A percentile compares a stretch with the other conserved stretches of the same genome.
Evolutionary conservation across 306 rosid genomes (phyloP).

Genomic region (Hippophae tibetana): DNA sequence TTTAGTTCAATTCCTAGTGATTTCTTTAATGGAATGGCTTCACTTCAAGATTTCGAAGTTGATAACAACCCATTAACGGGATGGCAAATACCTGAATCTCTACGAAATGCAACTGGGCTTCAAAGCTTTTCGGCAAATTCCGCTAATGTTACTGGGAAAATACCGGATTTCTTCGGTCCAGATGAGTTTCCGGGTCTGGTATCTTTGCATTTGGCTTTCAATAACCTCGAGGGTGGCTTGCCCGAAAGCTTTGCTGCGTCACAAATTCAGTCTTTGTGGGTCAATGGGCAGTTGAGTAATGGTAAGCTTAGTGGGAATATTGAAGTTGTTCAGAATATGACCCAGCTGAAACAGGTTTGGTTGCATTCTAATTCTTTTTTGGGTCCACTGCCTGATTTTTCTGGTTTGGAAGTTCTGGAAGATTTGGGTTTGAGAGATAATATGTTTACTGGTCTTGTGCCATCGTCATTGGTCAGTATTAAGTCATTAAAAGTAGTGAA

Average conservation of each 20-base stretch:
- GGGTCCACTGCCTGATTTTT: constrained; percentile 65
- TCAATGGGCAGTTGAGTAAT: constrained; percentile 61
- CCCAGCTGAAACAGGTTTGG: constrained; percentile 63
- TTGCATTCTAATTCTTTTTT: constrained; percentile 56
- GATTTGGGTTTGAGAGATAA: constrained; percentile 70
- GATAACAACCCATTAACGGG: constrained; percentile 60
- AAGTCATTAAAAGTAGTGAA: constrained; percentile 46
- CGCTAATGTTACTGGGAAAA: constrained; percentile 48
- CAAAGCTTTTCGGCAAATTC: constrained; percentile 74
- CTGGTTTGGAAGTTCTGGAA: constrained; percentile 38
- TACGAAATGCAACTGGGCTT: constrained; percentile 39
- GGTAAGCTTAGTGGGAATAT: constrained; percentile 44
- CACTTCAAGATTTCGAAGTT: constrained; percentile 47
- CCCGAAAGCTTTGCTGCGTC: constrained; percentile 42
- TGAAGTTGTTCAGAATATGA: constrained; percentile 59
- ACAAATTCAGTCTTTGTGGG: constrained; percentile 59
- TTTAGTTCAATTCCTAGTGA: constrained; percentile 46
- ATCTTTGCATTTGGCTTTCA: constrained; percentile 63
- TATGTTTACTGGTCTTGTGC: constrained; percentile 59
- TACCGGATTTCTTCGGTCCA: constrained; percentile 45
- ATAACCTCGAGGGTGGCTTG: constrained; percentile 47
- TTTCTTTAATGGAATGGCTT: constrained; percentile 48
- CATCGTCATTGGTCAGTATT: constrained; percentile 40
- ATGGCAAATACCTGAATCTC: constrained; percentile 56
- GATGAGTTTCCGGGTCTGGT: constrained; percentile 42